These are phyloP conservation scores for Exophiala sideris DNA, from an alignment of 2,329 filamentous ascomycete genomes.

Conservation along the genomic window DNA sequence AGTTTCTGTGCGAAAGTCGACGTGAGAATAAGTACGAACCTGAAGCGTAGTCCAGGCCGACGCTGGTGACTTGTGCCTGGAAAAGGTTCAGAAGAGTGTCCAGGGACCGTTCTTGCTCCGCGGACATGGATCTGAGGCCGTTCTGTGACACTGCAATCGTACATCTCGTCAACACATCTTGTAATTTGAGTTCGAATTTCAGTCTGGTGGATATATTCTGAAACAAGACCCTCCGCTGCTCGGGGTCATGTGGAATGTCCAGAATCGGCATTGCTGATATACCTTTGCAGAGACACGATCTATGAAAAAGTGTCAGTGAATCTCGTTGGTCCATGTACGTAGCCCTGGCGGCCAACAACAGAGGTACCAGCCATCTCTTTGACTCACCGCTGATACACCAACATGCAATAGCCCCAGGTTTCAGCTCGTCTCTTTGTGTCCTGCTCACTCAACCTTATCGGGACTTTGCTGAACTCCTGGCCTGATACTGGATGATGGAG, in stretches of 20 bases:
- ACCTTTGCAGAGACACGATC: conserved; percentile 39
- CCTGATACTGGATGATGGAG: conserved; percentile 42
- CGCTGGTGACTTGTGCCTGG: conserved; percentile 36
- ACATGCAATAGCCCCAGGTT: conserved; percentile 40
- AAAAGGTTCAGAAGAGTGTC: conserved; percentile 37
- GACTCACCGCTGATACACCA: conserved; percentile 39
- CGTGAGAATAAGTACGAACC: conserved; percentile 27
- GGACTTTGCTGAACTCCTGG: conserved; percentile 40
- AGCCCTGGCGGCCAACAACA: not conserved
- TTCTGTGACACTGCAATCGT: conserved; percentile 37
- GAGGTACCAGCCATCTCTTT: no score
- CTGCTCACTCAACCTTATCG: conserved; percentile 32
- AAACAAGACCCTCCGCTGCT: conserved; percentile 34
- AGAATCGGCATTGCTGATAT: conserved; percentile 35
- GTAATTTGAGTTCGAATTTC: conserved; percentile 38
- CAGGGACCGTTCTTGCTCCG: conserved; percentile 39
- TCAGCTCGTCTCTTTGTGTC: conserved; percentile 39
- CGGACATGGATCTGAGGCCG: conserved; percentile 37
- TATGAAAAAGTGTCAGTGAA: conserved; percentile 21
- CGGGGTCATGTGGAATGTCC: conserved; percentile 37
- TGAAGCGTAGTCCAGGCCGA: conserved; percentile 34
- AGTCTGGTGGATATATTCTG: conserved; percentile 35
- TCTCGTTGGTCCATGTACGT: not conserved
- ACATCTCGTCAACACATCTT: conserved; percentile 37
- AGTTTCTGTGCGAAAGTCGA: not conserved